A percentile compares a stretch with the other conserved stretches of the same genome.
Conservation (phyloP, 352 stramenopile genomes). For the Aphanomyces astaci region DNA sequence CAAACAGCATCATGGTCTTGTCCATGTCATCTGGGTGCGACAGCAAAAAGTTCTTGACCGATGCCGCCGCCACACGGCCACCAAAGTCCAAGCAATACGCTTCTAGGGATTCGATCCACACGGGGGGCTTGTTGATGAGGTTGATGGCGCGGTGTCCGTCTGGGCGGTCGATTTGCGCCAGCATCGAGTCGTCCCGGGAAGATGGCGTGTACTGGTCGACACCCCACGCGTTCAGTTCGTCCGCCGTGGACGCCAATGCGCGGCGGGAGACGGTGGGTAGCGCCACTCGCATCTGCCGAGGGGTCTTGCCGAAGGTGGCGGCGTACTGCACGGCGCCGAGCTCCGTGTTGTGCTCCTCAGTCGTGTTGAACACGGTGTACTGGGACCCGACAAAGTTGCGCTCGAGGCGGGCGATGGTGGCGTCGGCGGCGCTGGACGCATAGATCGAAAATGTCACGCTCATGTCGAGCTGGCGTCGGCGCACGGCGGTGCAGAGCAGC, state of each 20-base stretch:
- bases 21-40: constrained; percentile 78
- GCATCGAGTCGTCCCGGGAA: constrained; percentile 71
- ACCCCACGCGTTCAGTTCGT: constrained; percentile 46
- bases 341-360: constrained; percentile 43
- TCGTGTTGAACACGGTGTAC: constrained; percentile 79
- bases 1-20: constrained; percentile 82
- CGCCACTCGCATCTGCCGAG: constrained; percentile 74
- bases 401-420: constrained; percentile 56
- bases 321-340: constrained; percentile 78
- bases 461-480: constrained; percentile 81
- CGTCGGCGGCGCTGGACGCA: constrained; percentile 39
- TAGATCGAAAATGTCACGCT: constrained; percentile 78
- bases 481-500: constrained; percentile 64
- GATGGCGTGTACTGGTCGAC: constrained; percentile 47
- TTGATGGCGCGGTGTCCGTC: constrained; percentile 51
- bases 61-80: constrained; percentile 58
- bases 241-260: constrained; percentile 25
- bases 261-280: constrained; percentile 41
- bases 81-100: constrained; percentile 82
- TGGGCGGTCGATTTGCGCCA: constrained; percentile 63
- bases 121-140: constrained; percentile 80
- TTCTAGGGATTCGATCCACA: constrained; percentile 82
- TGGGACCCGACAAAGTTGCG: constrained; percentile 86
- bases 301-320: constrained; percentile 78
- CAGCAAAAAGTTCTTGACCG: constrained; percentile 85